Evolutionary conservation across 192 early-diverging fungal species (phyloP), one percentile per base, ranked within the genome.

Genomic region (Physocladia obscura): DNA sequence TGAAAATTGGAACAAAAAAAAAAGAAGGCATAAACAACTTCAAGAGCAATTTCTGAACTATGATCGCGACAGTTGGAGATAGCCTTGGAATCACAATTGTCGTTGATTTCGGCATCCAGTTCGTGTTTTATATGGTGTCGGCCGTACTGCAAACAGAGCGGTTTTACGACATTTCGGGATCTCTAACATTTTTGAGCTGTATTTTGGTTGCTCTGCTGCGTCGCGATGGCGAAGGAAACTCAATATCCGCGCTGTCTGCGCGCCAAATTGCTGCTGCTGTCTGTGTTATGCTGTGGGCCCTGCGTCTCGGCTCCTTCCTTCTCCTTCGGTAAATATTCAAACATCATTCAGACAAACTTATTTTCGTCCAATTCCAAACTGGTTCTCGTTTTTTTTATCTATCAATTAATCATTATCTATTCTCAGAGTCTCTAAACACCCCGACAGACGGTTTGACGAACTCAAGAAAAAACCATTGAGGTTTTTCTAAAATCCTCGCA

Each of bases 51-150:
- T n/a, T 44, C 40, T n/a, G 40, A 44, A 8, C 8, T 13, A 67
- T 55, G 22, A 11, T 56, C 32, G 19, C 67, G 17, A 36, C 70
- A 31, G 70, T 69, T 34, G 79, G 76, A 39, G 38, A 27, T 4
- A 77, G 75, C 30, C 77, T 86, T 30, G 50, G 77, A 13, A 62
- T 70, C 47, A 71, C 71, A 34, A 57, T 84, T 39, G 3, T 71
- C 27, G 73, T 86, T 39, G 82, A 84, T 60, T 70, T 73, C 19
- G 84, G 71, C 51, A 78, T 86, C 57, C 84, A 86, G 74, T 38
- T 79, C 4, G 49, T 78, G 36, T 79, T 72, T 34, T 86, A 69
- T 69, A 26, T 76, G 61, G 49, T 72, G 49, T 81, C 84, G 1
- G 80, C 80, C 6, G 38, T 59, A 13, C 54, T 76, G 49, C 50